Evolutionary conservation across 2,329 filamentous ascomycete genomes (phyloP).

Genomic region (Fusarium liriodendri): DNA sequence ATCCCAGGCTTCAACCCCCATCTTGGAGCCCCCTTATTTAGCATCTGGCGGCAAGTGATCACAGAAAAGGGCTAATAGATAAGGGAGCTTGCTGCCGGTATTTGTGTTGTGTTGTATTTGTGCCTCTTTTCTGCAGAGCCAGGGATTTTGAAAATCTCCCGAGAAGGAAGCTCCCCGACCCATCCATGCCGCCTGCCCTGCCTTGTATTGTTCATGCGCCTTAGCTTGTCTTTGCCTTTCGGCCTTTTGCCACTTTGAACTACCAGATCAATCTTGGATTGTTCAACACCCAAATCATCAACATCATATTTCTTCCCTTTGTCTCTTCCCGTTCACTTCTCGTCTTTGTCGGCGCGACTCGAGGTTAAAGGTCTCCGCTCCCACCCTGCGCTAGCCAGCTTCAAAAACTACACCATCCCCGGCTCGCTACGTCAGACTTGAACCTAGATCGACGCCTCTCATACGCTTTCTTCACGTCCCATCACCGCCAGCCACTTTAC

Average conservation of each 20-base stretch:
- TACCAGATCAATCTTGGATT: neutral
- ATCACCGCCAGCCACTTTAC: neutral
- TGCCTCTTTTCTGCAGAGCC: neutral
- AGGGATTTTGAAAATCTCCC: constrained; percentile 10
- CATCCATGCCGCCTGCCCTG: neutral
- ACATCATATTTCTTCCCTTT: constrained; percentile 1
- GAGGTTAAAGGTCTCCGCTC: constrained; percentile 23
- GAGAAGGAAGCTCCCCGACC: constrained; percentile 11
- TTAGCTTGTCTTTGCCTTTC: neutral
- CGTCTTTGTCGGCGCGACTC: constrained; percentile 10
- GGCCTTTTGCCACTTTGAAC: neutral
- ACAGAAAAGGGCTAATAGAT: neutral
- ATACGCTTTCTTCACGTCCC: constrained; percentile 22
- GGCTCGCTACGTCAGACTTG: constrained; percentile 37
- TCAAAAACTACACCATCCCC: constrained; percentile 24
- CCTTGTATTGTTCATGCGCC: neutral
- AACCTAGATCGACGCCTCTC: constrained; percentile 25
- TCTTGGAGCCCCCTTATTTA: neutral
- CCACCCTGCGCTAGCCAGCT: constrained; percentile 24
- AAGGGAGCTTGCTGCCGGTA: neutral
- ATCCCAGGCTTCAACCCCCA: constrained; percentile 27
- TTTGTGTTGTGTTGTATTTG: neutral
- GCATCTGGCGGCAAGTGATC: neutral
- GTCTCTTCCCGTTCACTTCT: neutral
- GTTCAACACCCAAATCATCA: constrained; percentile 1